phyloP scores from a whole-genome alignment of 2,329 filamentous ascomycete genomes.

The Tolypocladium ovalisporum region DNA sequence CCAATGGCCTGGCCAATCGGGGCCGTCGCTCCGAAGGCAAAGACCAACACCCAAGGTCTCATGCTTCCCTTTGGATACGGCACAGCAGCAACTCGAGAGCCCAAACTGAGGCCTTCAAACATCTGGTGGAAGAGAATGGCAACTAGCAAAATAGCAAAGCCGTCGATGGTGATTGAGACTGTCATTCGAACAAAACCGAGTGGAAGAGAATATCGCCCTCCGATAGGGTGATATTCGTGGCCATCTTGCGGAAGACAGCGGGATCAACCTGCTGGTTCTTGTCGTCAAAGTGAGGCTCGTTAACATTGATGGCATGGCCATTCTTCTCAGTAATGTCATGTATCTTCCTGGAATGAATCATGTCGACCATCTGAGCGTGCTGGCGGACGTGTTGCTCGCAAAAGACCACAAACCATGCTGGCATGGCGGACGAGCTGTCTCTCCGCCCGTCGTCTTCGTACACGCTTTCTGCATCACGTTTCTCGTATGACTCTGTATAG shows the following conservation, averaged over 20 bases:
- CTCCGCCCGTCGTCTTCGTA: constrained; percentile 22
- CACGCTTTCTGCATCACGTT: constrained; percentile 5
- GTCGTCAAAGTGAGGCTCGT: constrained; percentile 18
- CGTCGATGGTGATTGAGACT: constrained; percentile 55
- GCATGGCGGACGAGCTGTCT: constrained; percentile 32
- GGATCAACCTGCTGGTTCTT: constrained; percentile 33
- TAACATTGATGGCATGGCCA: constrained; percentile 17
- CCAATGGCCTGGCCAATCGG: constrained; percentile 57
- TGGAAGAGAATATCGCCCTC: constrained; percentile 74
- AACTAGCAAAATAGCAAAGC: constrained; percentile 55
- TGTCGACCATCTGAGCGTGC: constrained; percentile 45
- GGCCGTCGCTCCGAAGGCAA: constrained; percentile 53
- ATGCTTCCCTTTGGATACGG: constrained; percentile 44
- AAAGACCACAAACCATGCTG: constrained; percentile 51
- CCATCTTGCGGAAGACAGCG: constrained; percentile 45
- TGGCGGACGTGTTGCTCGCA: constrained; percentile 53
- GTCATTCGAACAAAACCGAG: constrained; percentile 69
- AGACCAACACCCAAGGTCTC: constrained; percentile 49
- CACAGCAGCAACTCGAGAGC: constrained; percentile 59
- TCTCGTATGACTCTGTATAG: neutral
- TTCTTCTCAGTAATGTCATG: constrained; percentile 15
- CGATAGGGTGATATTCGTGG: constrained; percentile 63
- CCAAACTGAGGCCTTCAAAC: constrained; percentile 58
- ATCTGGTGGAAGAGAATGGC: constrained; percentile 65
- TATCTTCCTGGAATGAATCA: constrained; percentile 29